Base-by-base conservation (phyloP, 2,329 filamentous ascomycete species). In the Aspergillus tamarii region DNA sequence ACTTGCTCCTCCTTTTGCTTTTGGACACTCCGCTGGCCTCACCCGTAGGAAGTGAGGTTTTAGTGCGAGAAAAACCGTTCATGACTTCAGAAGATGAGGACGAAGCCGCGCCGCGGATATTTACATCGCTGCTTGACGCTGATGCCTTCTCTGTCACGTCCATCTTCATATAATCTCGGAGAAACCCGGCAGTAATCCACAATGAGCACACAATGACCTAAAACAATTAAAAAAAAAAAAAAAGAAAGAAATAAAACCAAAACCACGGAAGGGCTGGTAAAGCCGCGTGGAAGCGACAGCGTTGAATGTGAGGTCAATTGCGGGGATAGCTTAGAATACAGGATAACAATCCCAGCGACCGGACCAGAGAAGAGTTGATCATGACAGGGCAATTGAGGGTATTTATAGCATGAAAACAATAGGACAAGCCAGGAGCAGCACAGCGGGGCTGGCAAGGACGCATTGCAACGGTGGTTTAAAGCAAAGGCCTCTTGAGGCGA, bases 1-100 rank as follows among this genome's bases (percentile, higher is more conserved):
- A 98, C 77, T 94, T 95, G 72, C 81, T 86, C 63, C 83, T 82
- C 62, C 80, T 68, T 45, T 60, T 66, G 34, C 58, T 57, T 26
- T 74, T 76, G 50, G 65, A 23, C 9, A 23, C 19, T 32, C 11
- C 48, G 28, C 48, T n/a, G n/a, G 48, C 16, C 57, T 63, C 59
- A 8, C 60, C 50, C 9, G 61, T 30, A 26, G 57, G 26, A 53
- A 54, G 50, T 36, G 61, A 36, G 30, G 59, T 39, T 36, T 34
- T 53, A 9, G 66, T 55, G 28, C 36, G 58, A 23, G 57, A 30
- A 57, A 57, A 48, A 59, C 65, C 64, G 39, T 71, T 67, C 52
- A 62, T 39, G 36, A 64, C 43, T 48, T 62, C 57, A 19, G 60
- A 60, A 21, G 63, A 11, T 23, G 52, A 55, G 45, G 48, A 55